Evolutionary conservation across 345 rosid species (phyloP), one percentile per base, ranked within the genome.

Genomic region (Iberis pinnata): DNA sequence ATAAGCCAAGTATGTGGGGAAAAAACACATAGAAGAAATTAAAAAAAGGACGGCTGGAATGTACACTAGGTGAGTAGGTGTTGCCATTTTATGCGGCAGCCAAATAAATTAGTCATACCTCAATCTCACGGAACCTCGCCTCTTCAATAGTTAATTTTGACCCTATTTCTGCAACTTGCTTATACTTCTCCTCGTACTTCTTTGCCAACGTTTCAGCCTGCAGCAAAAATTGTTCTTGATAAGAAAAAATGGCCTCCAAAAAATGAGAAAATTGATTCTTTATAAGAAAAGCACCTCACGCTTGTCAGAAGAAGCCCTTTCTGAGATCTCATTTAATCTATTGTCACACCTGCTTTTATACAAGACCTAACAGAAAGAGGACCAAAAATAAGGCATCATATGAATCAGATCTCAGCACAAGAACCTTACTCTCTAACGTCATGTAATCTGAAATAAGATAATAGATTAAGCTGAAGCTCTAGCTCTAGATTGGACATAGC

Each of bases 271-370:
- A 38, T 22, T 56, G 12, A 37, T 17, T 51, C 32, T 37, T 29
- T 40, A 45, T 11, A 38, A 19, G 54, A 54, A 50, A 43, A 47
- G 42, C 74, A 92, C 98, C 96, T 92, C 98, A 24, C 81, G 84
- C 76, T 81, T 92, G 63, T 92, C 95, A 64, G 96, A 86, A 15
- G 73, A 58, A 65, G 89, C 98, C 73, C 95, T 85, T 71, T 92
- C 98, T 0, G 83, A 79, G 63, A 92, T 92, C 70, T 92, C 98
- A 76, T 92, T 88, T 58, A 88, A 72, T 68, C 83, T 81, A 72
- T 83, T 92, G 66, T 88, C 98, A 62, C 98, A 92, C 75, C 98
- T 83, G 72, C 95, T 92, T 74, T 78, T 92, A 69, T 81, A 88
- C 19, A 92, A 65, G 71, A 92, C 89, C 96, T 88, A 73, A 56